Evolutionary conservation across 176 grass and related monocot species (phyloP).

Genomic region (Coix lacrymajobi): DNA sequence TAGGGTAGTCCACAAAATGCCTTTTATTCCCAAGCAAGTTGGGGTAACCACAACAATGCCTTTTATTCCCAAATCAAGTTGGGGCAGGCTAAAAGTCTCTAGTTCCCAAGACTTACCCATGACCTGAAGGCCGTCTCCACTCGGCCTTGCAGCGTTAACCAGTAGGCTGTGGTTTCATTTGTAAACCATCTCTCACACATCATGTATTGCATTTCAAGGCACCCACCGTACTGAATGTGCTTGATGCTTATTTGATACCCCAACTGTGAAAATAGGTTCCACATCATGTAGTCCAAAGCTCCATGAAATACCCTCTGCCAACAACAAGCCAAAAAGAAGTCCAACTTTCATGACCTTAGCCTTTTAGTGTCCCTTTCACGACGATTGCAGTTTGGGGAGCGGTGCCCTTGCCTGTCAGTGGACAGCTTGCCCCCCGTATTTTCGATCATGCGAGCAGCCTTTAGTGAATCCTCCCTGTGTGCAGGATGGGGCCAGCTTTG

Average conservation of each 20-base stretch:
- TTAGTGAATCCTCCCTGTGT: constrained; percentile 31
- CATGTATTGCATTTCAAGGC: constrained; percentile 6
- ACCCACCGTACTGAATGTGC: background rate
- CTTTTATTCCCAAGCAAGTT: background rate
- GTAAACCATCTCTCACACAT: background rate
- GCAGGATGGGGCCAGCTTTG: constrained; percentile 33
- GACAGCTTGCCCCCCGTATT: constrained; percentile 56
- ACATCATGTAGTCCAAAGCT: background rate
- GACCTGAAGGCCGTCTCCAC: background rate
- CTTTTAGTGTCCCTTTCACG: constrained; percentile 50
- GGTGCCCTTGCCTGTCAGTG: constrained; percentile 43
- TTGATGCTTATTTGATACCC: background rate
- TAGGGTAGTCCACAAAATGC: background rate
- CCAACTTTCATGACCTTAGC: constrained; percentile 20
- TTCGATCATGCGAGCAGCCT: background rate
- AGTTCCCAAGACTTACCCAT: background rate
- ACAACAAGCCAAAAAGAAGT: background rate
- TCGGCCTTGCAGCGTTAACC: background rate
- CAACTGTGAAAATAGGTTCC: constrained; percentile 7
- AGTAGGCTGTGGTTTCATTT: background rate
- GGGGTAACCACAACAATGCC: background rate
- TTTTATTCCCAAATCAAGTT: background rate
- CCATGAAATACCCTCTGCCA: background rate
- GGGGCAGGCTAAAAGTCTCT: background rate
- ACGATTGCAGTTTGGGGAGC: constrained; percentile 10